These are phyloP conservation scores for Aspergillus udagawae DNA, from an alignment of 2,329 filamentous ascomycete genomes.

Conservation along the genomic window DNA sequence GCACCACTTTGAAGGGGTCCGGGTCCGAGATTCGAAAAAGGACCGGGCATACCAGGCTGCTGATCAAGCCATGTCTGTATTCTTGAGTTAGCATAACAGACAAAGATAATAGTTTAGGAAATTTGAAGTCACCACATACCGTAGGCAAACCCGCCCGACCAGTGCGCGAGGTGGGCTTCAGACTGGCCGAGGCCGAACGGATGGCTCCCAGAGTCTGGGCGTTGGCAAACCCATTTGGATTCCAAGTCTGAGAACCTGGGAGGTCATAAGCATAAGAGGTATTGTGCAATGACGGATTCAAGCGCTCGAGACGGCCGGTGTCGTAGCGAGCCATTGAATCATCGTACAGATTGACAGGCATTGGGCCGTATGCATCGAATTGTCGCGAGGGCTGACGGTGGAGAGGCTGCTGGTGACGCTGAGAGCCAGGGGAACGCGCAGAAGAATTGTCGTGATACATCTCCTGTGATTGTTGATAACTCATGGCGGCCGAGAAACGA, in stretches of 20 bases:
- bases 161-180: conserved; percentile 52
- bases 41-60: conserved; percentile 46
- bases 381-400: conserved; percentile 72
- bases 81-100: conserved; percentile 2
- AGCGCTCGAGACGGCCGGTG: conserved; percentile 53
- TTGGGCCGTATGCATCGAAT: conserved; percentile 68
- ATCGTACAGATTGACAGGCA: conserved; percentile 69
- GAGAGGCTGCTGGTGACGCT: conserved; percentile 62
- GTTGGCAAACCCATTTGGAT: conserved; percentile 66
- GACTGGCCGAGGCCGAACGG: conserved; percentile 54
- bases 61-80: conserved; percentile 61
- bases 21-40: conserved; percentile 44
- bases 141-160: conserved; percentile 63
- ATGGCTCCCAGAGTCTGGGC: conserved; percentile 61
- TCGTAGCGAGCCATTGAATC: conserved; percentile 58
- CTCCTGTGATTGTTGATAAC: conserved; percentile 39
- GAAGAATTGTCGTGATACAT: conserved; percentile 67
- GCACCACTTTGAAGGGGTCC: conserved; percentile 39
- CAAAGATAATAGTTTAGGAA: conserved; percentile 3
- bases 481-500: conserved; percentile 25
- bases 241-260: conserved; percentile 71
- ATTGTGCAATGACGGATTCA: conserved; percentile 54
- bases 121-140: conserved; percentile 51
- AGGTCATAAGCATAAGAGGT: conserved; percentile 67
- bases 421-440: conserved; percentile 70